Evolutionary conservation across 2,329 filamentous ascomycete genomes (phyloP).

Genomic region (Venturiaceae sp.): DNA sequence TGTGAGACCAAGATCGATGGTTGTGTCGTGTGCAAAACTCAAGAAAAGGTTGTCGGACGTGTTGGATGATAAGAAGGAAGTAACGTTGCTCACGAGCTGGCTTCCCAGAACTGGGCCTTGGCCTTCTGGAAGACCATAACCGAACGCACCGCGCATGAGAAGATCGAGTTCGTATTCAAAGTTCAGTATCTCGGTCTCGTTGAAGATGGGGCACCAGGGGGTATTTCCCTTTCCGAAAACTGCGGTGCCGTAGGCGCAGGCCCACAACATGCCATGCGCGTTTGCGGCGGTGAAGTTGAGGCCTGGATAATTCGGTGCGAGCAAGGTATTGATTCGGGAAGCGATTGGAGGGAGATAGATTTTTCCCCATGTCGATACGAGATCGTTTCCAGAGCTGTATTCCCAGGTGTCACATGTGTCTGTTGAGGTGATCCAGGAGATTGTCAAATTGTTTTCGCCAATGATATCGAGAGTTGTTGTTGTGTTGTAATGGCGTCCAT

Average conservation of each 20-base stretch:
- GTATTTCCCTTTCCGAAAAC: conserved; percentile 8
- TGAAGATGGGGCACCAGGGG: conserved; percentile 10
- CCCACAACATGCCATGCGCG: conserved; percentile 9
- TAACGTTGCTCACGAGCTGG: conserved; percentile 9
- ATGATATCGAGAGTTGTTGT: conserved; percentile 7
- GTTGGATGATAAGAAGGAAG: conserved; percentile 7
- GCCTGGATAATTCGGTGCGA: conserved; percentile 7
- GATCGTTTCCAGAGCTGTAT: conserved; percentile 9
- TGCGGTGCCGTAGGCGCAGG: conserved; percentile 10
- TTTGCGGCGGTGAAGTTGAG: conserved; percentile 6
- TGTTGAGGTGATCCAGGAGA: conserved; percentile 9
- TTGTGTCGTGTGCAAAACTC: conserved; percentile 10
- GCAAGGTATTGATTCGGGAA: conserved; percentile 7
- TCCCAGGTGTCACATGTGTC: conserved; percentile 10
- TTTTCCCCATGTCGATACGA: conserved; percentile 8
- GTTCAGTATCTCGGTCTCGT: conserved; percentile 7
- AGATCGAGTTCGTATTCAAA: conserved; percentile 10
- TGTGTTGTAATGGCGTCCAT: conserved; percentile 4
- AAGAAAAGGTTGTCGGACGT: conserved; percentile 5
- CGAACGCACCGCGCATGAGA: conserved; percentile 10
- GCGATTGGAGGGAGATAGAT: conserved; percentile 8
- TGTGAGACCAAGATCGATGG: conserved; percentile 10
- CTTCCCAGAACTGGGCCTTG: conserved; percentile 7
- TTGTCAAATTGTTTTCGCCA: conserved; percentile 7
- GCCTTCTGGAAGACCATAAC: conserved; percentile 8